phyloP scores from a whole-genome alignment of 1,284 basidiomycete species.

The Ceratorhiza oryzae-sativae region DNA sequence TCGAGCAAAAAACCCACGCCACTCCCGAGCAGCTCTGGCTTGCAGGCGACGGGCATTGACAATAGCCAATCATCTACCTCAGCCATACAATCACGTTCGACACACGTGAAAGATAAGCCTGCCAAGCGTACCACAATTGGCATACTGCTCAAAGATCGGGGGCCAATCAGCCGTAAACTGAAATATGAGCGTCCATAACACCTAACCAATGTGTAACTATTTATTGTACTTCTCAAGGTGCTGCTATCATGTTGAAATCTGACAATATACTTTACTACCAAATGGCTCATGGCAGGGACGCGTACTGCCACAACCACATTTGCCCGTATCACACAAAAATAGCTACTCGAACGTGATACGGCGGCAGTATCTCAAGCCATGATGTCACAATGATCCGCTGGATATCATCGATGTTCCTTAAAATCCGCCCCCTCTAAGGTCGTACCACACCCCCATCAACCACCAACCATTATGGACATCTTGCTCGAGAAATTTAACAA shows the following conservation, averaged over 20 bases:
- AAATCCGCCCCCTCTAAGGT: neutral
- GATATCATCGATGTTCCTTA: neutral
- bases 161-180: constrained; percentile 1
- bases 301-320: neutral
- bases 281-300: neutral
- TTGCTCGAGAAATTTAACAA: constrained; percentile 34
- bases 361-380: constrained; percentile 1
- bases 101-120: constrained; percentile 5
- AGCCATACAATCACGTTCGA: neutral
- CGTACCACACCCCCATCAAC: neutral
- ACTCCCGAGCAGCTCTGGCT: neutral
- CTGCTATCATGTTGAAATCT: too few species aligned
- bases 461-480: constrained; percentile 9
- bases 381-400: constrained; percentile 23
- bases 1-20: constrained; percentile 6
- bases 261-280: too few species aligned
- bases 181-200: too few species aligned
- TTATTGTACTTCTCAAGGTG: too few species aligned
- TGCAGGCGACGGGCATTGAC: neutral
- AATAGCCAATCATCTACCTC: neutral
- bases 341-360: constrained; percentile 11
- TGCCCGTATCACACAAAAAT: constrained; percentile 8
- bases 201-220: too few species aligned
- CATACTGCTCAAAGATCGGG: constrained; percentile 5
- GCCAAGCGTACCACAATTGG: constrained; percentile 27